These are phyloP conservation scores for Podila epicladia DNA, from an alignment of 192 early-diverging fungal species.

Conservation along the genomic window DNA sequence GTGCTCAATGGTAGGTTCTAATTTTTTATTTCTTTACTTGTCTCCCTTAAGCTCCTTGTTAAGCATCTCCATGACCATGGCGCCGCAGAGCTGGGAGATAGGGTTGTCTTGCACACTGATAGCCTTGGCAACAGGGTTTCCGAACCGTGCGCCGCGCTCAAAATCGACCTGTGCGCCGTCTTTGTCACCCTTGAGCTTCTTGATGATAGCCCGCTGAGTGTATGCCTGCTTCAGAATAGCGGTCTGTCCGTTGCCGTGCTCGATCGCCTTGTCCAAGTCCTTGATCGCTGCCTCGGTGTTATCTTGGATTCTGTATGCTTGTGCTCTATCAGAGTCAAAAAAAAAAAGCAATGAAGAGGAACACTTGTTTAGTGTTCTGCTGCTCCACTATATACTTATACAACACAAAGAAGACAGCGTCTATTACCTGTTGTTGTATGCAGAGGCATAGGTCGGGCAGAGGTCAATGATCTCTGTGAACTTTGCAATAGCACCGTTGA, in stretches of 20 bases:
- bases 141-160: conserved; percentile 56
- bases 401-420: neutral
- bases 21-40: conserved; percentile 10
- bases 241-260: conserved; percentile 48
- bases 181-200: conserved; percentile 52
- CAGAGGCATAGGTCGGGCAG: conserved; percentile 58
- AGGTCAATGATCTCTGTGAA: conserved; percentile 52
- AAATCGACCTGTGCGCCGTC: conserved; percentile 58
- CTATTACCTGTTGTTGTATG: conserved; percentile 61
- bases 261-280: conserved; percentile 58
- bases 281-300: conserved; percentile 46
- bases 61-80: conserved; percentile 54
- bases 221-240: conserved; percentile 60
- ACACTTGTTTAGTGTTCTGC: too few species aligned
- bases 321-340: conserved; percentile 43
- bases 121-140: conserved; percentile 59
- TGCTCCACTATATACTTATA: neutral
- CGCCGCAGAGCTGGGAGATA: conserved; percentile 47
- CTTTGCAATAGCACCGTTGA: conserved; percentile 49
- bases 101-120: conserved; percentile 61
- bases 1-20: too few species aligned
- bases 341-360: neutral
- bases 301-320: conserved; percentile 56
- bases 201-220: conserved; percentile 60
- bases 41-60: conserved; percentile 36